Base-by-base conservation (phyloP, 805 yeast genomes). In the Saccharomycopsis sp. region DNA sequence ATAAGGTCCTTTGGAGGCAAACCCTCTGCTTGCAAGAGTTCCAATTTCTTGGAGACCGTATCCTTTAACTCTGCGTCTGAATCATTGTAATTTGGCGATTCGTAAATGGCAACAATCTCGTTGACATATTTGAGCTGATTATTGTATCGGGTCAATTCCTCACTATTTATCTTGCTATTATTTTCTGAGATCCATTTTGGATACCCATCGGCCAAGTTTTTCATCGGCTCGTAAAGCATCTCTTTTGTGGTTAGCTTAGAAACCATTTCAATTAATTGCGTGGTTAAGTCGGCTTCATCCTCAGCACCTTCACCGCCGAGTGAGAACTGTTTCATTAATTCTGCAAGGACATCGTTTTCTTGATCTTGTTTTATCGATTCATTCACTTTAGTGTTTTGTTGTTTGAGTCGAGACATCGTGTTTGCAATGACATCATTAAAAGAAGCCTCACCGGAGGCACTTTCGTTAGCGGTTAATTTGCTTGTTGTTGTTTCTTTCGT, bases 191-290 rank as follows among this genome's bases (percentile, higher is more conserved):
- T 68, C 81, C 85, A 90, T 22, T 61, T 71, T 2, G 87, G 85
- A 59, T 79, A 86, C 57, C 85, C 85, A 9, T 67, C 64, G 52
- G 80, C 76, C 59, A 89, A 70, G 49, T 87, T 95, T 56, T 81
- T 83, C 64, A 90, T 72, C 2, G 97, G 96, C 54, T 83, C 95
- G 58, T 85, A 89, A 31, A 90, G 69, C 17, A 89, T 84, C 46
- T 81, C 89, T 57, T 88, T 90, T 4, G 93, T 77, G 5, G 93
- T 76, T 59, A 90, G 71, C 58, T 88, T 90, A 51, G 78, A 81
- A 55, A 90, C 68, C 78, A 90, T 79, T 29, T 84, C 86, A 16
- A 71, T 72, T 49, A 86, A 64, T 39, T 86, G 63, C 48, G 76
- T 75, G 21, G 81, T 67, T 62, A 81, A 72, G 56, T 82, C 88